These are phyloP conservation scores for Schizophyllum amplum DNA, from an alignment of 1,284 basidiomycete species.

Conservation along the genomic window DNA sequence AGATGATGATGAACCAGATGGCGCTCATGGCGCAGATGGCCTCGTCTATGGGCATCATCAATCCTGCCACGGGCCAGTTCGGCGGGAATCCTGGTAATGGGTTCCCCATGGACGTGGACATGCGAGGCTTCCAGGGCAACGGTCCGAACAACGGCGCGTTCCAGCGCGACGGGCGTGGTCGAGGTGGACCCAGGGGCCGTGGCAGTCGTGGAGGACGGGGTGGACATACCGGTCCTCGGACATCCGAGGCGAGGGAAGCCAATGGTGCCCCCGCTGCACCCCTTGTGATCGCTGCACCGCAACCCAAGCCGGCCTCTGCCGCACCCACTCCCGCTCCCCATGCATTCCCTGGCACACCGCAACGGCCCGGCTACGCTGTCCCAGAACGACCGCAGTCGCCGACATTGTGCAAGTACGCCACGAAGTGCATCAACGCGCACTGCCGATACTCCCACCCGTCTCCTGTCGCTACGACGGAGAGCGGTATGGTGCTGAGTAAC, in stretches of 20 bases:
- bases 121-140: slow-evolving; percentile 28
- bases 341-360: slow-evolving; percentile 19
- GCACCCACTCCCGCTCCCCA: slow-evolving; percentile 27
- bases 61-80: slow-evolving; percentile 44
- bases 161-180: slow-evolving; percentile 26
- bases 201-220: slow-evolving; percentile 29
- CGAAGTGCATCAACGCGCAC: slow-evolving; percentile 81
- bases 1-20: slow-evolving; percentile 84
- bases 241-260: slow-evolving; percentile 13
- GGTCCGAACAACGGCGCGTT: slow-evolving; percentile 36
- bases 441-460: slow-evolving; percentile 90
- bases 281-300: slow-evolving; percentile 9
- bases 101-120: slow-evolving; percentile 46
- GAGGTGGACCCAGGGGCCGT: slow-evolving; percentile 24
- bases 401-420: slow-evolving; percentile 83
- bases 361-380: slow-evolving; percentile 40
- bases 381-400: slow-evolving; percentile 78
- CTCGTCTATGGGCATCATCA: slow-evolving; percentile 64
- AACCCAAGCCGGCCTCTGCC: slow-evolving; percentile 23
- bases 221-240: slow-evolving; percentile 32
- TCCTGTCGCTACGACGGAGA: slow-evolving; percentile 84
- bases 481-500: slow-evolving; percentile 87
- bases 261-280: slow-evolving; percentile 18
- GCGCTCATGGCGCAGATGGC: slow-evolving; percentile 80
- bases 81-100: slow-evolving; percentile 36